Evolutionary conservation across 139 green algal genomes (phyloP), one percentile per base, ranked within the genome.

Genomic region (Micractinium conductrix): DNA sequence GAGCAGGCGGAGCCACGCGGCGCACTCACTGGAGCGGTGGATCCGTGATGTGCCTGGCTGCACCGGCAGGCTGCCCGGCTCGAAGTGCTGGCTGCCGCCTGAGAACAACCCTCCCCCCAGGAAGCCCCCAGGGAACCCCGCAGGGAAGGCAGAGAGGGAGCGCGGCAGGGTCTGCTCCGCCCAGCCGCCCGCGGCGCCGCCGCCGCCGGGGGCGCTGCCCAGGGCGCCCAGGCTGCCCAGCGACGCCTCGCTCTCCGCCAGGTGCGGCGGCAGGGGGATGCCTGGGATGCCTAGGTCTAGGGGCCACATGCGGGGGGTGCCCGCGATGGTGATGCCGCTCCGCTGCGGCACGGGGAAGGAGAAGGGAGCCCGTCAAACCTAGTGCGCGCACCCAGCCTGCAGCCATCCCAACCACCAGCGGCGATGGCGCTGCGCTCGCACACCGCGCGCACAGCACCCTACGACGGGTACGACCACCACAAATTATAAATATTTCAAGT

Each of bases 311-410:
- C 50, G 74, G 2, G 35, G 50, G 1, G 7, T 24, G 74, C 74
- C 74, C 1, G 74, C 74, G 35, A 81, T 81, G 35, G 35, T 50
- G 74, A 81, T 68, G 50, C 74, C 74, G 74, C 74, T 67, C 50
- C 55, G 53, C 74, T 81, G 74, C 74, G 62, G 50, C 8, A 1
- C 4, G 37, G 35, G 35, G 74, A n/a, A n/a, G n/a, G n/a, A n/a
- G n/a, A n/a, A n/a, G n/a, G n/a, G n/a, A n/a, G n/a, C n/a, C n/a
- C n/a, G n/a, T n/a, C n/a, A n/a, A n/a, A n/a, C n/a, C n/a, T n/a
- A n/a, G n/a, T n/a, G n/a, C n/a, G n/a, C n/a, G n/a, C n/a, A n/a
- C n/a, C n/a, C n/a, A n/a, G n/a, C n/a, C n/a, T n/a, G n/a, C n/a
- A n/a, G n/a, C n/a, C n/a, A n/a, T n/a, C n/a, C n/a, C n/a, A n/a